Evolutionary conservation across 192 early-diverging fungal genomes (phyloP).

Genomic region (Coemansia umbellata): DNA sequence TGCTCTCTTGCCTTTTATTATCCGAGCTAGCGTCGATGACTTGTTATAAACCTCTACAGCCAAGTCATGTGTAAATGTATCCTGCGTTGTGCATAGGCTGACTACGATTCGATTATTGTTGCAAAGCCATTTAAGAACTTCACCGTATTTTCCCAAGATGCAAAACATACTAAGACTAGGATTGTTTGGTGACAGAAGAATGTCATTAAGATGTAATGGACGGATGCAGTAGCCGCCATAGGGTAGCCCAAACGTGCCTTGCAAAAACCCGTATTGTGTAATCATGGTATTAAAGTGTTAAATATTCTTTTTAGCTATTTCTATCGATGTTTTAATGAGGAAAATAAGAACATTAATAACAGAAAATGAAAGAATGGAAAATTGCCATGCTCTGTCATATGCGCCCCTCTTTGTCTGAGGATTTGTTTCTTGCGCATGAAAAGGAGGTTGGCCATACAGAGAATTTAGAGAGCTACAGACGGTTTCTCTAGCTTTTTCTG

Average conservation of each 20-base stretch:
- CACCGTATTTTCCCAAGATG: conserved; percentile 25
- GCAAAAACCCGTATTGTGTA: conserved; percentile 36
- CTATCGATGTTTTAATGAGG: too few relatives aligned
- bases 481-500: too few relatives aligned
- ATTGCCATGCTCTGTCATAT: not conserved
- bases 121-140: conserved; percentile 29
- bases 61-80: conserved; percentile 43
- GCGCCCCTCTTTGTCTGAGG: too few relatives aligned
- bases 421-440: too few relatives aligned
- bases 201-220: conserved; percentile 9
- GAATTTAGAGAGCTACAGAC: too few relatives aligned
- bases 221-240: conserved; percentile 47
- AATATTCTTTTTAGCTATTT: too few relatives aligned
- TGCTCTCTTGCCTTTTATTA: conserved; percentile 12
- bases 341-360: not conserved
- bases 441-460: too few relatives aligned
- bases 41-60: conserved; percentile 30
- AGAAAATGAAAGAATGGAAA: not conserved
- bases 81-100: conserved; percentile 13
- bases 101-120: conserved; percentile 9
- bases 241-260: conserved; percentile 46
- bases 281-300: not conserved
- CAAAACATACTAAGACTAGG: conserved; percentile 33
- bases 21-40: conserved; percentile 12
- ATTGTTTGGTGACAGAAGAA: conserved; percentile 26